Conservation (phyloP, 495 filamentous ascomycete genomes). For the Neurospora sp. region DNA sequence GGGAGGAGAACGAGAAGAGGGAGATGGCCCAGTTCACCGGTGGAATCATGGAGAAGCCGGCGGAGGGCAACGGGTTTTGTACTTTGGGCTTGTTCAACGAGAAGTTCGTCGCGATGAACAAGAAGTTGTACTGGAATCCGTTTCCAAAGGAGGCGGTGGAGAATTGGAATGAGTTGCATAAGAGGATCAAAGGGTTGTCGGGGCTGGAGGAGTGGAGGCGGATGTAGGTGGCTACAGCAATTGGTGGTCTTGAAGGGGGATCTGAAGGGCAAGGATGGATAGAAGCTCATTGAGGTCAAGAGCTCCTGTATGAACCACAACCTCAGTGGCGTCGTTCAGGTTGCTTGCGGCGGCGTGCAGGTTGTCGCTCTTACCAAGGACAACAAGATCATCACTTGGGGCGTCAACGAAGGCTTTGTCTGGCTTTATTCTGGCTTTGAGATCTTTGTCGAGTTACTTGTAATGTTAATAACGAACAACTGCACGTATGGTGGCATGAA, state of each 20-base stretch:
- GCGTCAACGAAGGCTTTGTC: slow-evolving; percentile 43
- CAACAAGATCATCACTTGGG: slow-evolving; percentile 59
- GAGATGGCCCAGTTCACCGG: neutral
- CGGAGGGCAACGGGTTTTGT: neutral
- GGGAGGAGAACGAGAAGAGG: neutral
- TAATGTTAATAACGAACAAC: neutral
- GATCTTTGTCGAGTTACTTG: neutral
- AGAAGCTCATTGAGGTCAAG: slow-evolving; percentile 44
- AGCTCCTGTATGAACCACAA: slow-evolving; percentile 42
- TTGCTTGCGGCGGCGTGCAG: slow-evolving; percentile 58
- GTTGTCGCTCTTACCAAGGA: slow-evolving; percentile 50
- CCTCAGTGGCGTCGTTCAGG: slow-evolving; percentile 46
- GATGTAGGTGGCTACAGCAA: neutral
- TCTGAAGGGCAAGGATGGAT: slow-evolving; percentile 25
- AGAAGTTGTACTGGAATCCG: neutral
- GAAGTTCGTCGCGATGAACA: neutral
- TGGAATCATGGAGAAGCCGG: neutral
- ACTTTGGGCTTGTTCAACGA: neutral
- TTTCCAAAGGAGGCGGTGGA: neutral
- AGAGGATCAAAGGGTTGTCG: neutral
- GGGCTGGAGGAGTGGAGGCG: neutral
- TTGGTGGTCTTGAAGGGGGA: neutral
- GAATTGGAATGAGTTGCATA: neutral
- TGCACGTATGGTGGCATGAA: neutral
- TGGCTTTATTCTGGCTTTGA: neutral